Base-by-base conservation (phyloP, 73 alveolate genomes). In the Paramecium caudatum region DNA sequence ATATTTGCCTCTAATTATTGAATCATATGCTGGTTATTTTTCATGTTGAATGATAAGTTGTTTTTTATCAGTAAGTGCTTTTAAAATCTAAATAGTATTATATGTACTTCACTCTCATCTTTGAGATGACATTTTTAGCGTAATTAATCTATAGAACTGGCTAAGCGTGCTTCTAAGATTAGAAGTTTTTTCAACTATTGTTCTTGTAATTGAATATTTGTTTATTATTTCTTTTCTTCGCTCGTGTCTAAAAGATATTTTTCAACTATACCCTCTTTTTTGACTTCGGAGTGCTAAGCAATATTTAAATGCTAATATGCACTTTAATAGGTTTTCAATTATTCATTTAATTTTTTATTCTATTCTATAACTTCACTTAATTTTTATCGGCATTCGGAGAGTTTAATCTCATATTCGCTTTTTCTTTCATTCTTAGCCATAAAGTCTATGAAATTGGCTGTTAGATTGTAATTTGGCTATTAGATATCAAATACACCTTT, bases 401-500 rank as follows among this genome's bases (percentile, higher is more conserved):
- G 43, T 41, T 21, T 74, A 8, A 74, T 74, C 15, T 74, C 65
- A 16, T 27, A 45, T 45, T 74, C 88, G 12, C 47, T 74, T 74
- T 74, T 74, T 45, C 47, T 74, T 74, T 37, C 68, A 0, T 27
- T 74, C 8, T 41, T 36, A 9, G 88, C 88, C 46, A 41, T 37
- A 43, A 74, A 74, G 43, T 74, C 88, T 8, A 74, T 43, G 10
- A 74, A 74, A 10, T 74, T 47, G 4, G 32, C 32, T 1, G 49
- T 19, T 4, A 12, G 2, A 37, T 74, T 41, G 32, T 37, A 41
- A 74, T 19, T 47, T 8, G 5, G 6, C 10, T 65, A 13, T 43
- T 74, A 41, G 4, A 74, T 74, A 41, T 74, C 69, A 39, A 74
- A 74, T 12, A 45, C 47, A 19, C 21, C 68, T 74, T 74, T 74